Evolutionary conservation across 2,329 filamentous ascomycete genomes (phyloP).

Genomic region (Xylariaceae sp.): DNA sequence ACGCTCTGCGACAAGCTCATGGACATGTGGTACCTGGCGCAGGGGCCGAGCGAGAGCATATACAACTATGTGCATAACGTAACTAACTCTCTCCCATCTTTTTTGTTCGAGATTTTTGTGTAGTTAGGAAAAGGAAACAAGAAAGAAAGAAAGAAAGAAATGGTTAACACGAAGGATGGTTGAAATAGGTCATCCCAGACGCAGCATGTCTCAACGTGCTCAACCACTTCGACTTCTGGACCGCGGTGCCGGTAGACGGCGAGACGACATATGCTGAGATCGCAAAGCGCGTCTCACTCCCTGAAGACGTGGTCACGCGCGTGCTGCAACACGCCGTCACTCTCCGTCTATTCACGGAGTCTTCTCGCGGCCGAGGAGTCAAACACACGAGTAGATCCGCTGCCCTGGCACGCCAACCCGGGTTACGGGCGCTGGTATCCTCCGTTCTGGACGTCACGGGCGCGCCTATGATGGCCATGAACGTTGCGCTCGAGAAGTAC

Average conservation of each 20-base stretch:
- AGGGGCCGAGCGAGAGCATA: constrained; percentile 45
- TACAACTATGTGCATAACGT: constrained; percentile 40
- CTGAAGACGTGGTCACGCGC: constrained; percentile 34
- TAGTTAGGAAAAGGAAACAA: no score
- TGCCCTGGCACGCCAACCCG: constrained; percentile 30
- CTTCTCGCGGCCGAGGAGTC: constrained; percentile 29
- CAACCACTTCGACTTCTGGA: constrained; percentile 49
- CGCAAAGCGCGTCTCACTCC: constrained; percentile 33
- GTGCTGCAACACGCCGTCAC: constrained; percentile 36
- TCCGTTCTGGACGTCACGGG: constrained; percentile 35
- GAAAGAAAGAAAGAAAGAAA: no score
- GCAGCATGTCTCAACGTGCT: constrained; percentile 40
- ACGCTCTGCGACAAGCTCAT: constrained; percentile 39
- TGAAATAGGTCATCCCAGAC: constrained; percentile 41
- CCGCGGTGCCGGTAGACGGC: constrained; percentile 42
- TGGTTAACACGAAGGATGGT: no score
- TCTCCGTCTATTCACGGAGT: constrained; percentile 33
- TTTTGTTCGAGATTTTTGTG: no score
- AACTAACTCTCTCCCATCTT: constrained; percentile 12
- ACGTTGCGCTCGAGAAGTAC: constrained; percentile 30
- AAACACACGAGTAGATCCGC: constrained; percentile 36
- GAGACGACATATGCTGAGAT: constrained; percentile 39
- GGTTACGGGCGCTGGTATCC: constrained; percentile 33
- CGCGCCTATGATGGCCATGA: constrained; percentile 33
- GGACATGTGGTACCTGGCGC: constrained; percentile 41